These are phyloP conservation scores for Neoboletus magnificus DNA, from an alignment of 768 basidiomycete genomes.

Conservation along the genomic window DNA sequence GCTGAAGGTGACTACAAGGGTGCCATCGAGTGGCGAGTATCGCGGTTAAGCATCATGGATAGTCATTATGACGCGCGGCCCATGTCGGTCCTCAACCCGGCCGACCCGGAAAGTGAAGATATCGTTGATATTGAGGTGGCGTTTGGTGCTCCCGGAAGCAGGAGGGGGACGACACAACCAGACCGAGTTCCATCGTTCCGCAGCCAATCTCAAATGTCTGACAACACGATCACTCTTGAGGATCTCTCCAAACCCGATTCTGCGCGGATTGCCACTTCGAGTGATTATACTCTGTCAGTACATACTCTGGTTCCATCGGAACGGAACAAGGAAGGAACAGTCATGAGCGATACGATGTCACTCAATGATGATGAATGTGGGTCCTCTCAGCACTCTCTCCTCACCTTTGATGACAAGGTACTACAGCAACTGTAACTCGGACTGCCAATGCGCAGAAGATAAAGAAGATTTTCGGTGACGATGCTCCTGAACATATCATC, in stretches of 20 bases:
- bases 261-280: slow-evolving; percentile 18
- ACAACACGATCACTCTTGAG: slow-evolving; percentile 32
- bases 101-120: slow-evolving; percentile 46
- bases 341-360: slow-evolving; percentile 19
- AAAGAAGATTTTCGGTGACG: slow-evolving; percentile 63
- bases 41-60: slow-evolving; percentile 61
- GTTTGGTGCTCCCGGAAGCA: slow-evolving; percentile 40
- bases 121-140: slow-evolving; percentile 58
- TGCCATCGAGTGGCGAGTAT: slow-evolving; percentile 76
- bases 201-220: slow-evolving; percentile 34
- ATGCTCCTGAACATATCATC: slow-evolving; percentile 45
- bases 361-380: slow-evolving; percentile 27
- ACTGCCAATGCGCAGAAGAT: slow-evolving; percentile 51
- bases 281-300: slow-evolving; percentile 23
- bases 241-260: slow-evolving; percentile 23
- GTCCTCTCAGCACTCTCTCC: not conserved
- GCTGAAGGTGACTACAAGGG: slow-evolving; percentile 69
- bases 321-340: slow-evolving; percentile 13
- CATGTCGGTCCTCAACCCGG: slow-evolving; percentile 36
- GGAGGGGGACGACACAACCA: slow-evolving; percentile 18
- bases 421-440: slow-evolving; percentile 23
- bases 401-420: not conserved
- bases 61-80: slow-evolving; percentile 45
- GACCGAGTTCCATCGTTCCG: slow-evolving; percentile 30
- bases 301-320: slow-evolving; percentile 28